Percentiles rank a stretch among this genome's conserved stretches.
Evolutionary conservation across 2,329 filamentous ascomycete genomes (phyloP).

Genomic region (Coniochaeta hoffmannii): DNA sequence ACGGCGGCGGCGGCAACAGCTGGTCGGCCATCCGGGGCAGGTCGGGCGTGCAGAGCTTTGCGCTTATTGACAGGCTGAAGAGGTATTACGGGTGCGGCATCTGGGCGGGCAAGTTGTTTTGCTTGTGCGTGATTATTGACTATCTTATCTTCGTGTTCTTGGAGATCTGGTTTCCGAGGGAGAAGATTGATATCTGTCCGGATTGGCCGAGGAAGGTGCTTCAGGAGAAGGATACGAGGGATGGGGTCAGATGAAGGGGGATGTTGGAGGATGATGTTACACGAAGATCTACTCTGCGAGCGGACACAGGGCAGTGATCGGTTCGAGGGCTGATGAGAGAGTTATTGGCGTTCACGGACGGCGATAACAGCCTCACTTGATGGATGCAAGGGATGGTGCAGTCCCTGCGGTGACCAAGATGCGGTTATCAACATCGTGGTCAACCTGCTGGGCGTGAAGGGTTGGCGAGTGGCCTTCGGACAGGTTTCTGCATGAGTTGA

Average conservation of each 20-base stretch:
- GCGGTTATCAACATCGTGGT: too few relatives aligned
- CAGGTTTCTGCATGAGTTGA: too few relatives aligned
- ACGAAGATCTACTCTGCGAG: background rate
- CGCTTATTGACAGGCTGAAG: slow-evolving; percentile 89
- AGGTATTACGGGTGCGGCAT: slow-evolving; percentile 97
- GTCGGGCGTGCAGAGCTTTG: slow-evolving; percentile 72
- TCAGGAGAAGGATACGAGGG: slow-evolving; percentile 17
- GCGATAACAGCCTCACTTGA: background rate
- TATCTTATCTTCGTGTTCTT: slow-evolving; percentile 85
- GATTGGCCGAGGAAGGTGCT: slow-evolving; percentile 79
- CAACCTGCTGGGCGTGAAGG: too few relatives aligned
- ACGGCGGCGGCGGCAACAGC: slow-evolving; percentile 40
- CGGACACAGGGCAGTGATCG: background rate
- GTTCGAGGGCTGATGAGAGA: background rate
- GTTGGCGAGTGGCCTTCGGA: too few relatives aligned
- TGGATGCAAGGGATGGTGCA: too few relatives aligned
- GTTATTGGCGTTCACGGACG: background rate
- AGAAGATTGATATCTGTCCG: slow-evolving; percentile 79
- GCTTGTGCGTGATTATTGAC: slow-evolving; percentile 87
- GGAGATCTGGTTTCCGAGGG: slow-evolving; percentile 79
- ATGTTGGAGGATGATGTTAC: background rate
- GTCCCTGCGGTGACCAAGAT: too few relatives aligned
- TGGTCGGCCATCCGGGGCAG: slow-evolving; percentile 66
- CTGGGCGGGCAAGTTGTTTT: slow-evolving; percentile 97
- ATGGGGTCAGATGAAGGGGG: slow-evolving; percentile 15